These are phyloP conservation scores for Trebouxia gelatinosa DNA, from an alignment of 163 green algal species.

Conservation along the genomic window DNA sequence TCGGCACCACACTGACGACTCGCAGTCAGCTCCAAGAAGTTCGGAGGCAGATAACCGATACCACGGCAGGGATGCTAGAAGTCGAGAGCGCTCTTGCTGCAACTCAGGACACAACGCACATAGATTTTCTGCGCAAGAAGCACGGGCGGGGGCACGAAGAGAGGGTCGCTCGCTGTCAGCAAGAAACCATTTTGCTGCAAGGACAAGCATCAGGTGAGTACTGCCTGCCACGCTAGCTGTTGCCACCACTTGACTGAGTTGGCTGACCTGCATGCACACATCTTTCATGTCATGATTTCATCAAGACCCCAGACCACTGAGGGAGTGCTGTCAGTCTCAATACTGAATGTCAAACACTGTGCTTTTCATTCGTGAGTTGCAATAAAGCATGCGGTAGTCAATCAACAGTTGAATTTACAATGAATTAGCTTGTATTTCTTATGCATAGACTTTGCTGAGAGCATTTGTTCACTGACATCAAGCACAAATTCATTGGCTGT, in stretches of 20 bases:
- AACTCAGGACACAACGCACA: neutral
- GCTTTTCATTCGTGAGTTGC: no score
- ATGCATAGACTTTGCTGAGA: no score
- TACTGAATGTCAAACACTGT: no score
- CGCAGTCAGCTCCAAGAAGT: constrained; percentile 14
- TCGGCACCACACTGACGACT: constrained; percentile 10
- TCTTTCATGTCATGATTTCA: constrained; percentile 4
- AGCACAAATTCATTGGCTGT: no score
- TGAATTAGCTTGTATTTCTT: no score
- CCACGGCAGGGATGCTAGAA: constrained; percentile 9
- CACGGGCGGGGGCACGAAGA: neutral
- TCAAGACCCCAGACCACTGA: no score
- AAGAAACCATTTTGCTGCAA: constrained; percentile 27
- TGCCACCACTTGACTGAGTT: constrained; percentile 18
- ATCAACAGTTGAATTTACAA: no score
- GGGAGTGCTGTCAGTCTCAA: no score
- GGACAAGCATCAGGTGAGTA: neutral
- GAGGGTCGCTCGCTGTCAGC: neutral
- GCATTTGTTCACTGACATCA: no score
- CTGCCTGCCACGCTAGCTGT: constrained; percentile 9
- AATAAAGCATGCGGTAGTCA: no score
- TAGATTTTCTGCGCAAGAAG: constrained; percentile 18
- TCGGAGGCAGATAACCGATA: constrained; percentile 7
- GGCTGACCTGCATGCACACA: constrained; percentile 15
- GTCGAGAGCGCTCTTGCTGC: constrained; percentile 6